Base-by-base conservation (phyloP, 768 basidiomycete genomes). In the Cyclocybe aegerita region DNA sequence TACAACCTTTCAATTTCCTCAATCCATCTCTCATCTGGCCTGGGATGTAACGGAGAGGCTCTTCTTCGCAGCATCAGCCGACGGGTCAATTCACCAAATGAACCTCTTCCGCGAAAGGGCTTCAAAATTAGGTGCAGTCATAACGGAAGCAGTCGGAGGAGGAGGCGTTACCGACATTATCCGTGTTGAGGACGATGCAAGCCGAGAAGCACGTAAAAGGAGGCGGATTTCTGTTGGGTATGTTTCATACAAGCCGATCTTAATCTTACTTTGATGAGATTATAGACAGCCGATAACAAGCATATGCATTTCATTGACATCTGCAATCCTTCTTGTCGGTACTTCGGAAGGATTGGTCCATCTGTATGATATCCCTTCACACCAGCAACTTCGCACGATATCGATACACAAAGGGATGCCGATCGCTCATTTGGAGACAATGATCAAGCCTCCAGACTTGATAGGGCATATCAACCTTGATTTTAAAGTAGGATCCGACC, bases 361-460 rank as follows among this genome's bases (percentile, higher is more conserved):
- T 50, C 66, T 93, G 35, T 93, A 94, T 65, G 90, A 97, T 54
- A 79, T 96, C 30, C 83, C 91, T 1, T 96, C 96, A 0, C 91
- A 94, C 61, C 95, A 98, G 63, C 82, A 85, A 29, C 72, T 97
- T 23, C 88, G 94, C 40, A 87, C 88, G 23, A 83, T 98, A 56
- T 78, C 81, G 12, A 75, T 85, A 0, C 87, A 82, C 65, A 87
- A 83, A 57, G 81, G 82, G 39, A 64, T 82, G 58, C 67, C 81
- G 31, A 85, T 98, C 64, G 84, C 90, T 11, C 74, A 84, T 66
- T 67, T 99, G 5, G 70, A 78, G 39, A 88, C 90, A 2, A 77
- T 98, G 70, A 76, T 95, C 43, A 89, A 88, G 57, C 97, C 96
- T 2, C 79, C 83, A 12, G 95, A 98, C 65, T 78, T 98, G 38